Percentiles rank a stretch among this genome's conserved stretches.
phyloP scores from a whole-genome alignment of 2,329 filamentous ascomycete genomes.

The Sporothrix dimorphospora region DNA sequence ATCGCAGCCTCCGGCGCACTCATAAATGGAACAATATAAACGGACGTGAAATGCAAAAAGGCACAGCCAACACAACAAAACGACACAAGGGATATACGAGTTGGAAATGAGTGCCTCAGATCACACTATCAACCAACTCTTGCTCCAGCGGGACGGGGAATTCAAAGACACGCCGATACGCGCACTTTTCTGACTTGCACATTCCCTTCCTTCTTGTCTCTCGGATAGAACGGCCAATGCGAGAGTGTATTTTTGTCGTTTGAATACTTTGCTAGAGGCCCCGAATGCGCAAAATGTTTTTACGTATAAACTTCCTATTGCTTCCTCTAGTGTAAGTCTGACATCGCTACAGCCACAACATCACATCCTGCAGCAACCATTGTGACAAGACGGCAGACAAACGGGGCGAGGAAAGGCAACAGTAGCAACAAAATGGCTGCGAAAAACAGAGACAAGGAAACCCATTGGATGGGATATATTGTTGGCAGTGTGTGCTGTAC shows the following conservation, averaged over 20 bases:
- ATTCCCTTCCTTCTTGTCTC: background rate
- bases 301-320: background rate
- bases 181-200: background rate
- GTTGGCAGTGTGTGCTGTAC: background rate
- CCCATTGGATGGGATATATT: background rate
- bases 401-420: background rate
- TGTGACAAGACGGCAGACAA: background rate
- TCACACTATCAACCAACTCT: background rate
- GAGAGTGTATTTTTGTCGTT: background rate
- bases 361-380: background rate
- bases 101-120: background rate
- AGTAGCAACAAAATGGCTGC: background rate
- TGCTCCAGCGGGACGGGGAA: background rate
- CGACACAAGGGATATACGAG: background rate
- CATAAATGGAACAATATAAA: background rate
- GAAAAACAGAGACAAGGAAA: background rate
- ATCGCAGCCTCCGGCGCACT: background rate
- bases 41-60: background rate
- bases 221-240: background rate
- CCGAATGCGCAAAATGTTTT: background rate
- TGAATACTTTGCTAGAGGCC: background rate
- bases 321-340: background rate
- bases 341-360: background rate
- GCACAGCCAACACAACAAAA: conserved; percentile 4
- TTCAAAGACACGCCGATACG: background rate